phyloP scores from a whole-genome alignment of 1,284 basidiomycete genomes.

The Singerocomus inundabilis region DNA sequence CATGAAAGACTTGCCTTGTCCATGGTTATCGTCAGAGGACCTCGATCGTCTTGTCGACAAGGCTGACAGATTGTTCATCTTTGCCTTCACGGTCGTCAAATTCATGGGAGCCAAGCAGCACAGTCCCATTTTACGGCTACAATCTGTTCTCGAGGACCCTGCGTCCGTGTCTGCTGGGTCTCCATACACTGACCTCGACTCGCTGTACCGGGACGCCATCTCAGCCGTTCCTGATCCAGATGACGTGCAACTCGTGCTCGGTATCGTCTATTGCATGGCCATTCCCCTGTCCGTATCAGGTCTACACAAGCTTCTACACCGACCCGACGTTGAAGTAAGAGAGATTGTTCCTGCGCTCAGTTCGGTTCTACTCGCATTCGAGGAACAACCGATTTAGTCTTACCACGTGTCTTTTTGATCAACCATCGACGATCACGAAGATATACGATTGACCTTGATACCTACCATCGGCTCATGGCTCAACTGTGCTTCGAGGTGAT shows the following conservation, averaged over 20 bases:
- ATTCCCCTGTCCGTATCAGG: slow-evolving; percentile 18
- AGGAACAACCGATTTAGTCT: slow-evolving; percentile 23
- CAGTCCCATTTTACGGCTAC: slow-evolving; percentile 13
- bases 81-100: slow-evolving; percentile 24
- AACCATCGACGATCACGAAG: slow-evolving; percentile 15
- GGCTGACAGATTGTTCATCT: slow-evolving; percentile 28
- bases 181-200: slow-evolving; percentile 23
- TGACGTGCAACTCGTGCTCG: slow-evolving; percentile 18
- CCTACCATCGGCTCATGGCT: slow-evolving; percentile 19
- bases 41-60: slow-evolving; percentile 22
- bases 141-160: slow-evolving; percentile 18
- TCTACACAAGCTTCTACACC: slow-evolving; percentile 15
- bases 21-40: slow-evolving; percentile 25
- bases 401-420: slow-evolving; percentile 24
- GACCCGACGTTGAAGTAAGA: slow-evolving; percentile 18
- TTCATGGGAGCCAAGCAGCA: slow-evolving; percentile 16
- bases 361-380: slow-evolving; percentile 21
- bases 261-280: slow-evolving; percentile 19
- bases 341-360: slow-evolving; percentile 19
- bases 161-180: slow-evolving; percentile 1
- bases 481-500: slow-evolving; percentile 21
- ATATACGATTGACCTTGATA: slow-evolving; percentile 15
- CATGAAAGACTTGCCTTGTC: slow-evolving; percentile 17
- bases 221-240: slow-evolving; percentile 19
- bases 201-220: slow-evolving; percentile 23